Evolutionary conservation across 2,329 filamentous ascomycete species (phyloP).

Genomic region (Sphaerulina musiva): DNA sequence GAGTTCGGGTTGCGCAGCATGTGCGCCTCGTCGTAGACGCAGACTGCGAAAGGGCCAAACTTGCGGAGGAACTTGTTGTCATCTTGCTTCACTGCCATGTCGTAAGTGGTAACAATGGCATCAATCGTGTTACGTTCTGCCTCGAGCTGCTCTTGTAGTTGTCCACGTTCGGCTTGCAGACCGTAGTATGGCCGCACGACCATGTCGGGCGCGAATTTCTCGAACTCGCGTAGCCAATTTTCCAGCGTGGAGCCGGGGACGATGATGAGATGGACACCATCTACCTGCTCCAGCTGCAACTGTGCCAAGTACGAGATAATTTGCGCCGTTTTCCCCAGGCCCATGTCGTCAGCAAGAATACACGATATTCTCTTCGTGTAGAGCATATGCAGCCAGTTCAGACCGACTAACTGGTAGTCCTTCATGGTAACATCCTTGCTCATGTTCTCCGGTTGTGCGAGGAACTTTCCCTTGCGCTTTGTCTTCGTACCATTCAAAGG

Average conservation of each 20-base stretch:
- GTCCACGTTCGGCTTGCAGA: slow-evolving; percentile 57
- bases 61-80: slow-evolving; percentile 59
- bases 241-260: slow-evolving; percentile 90
- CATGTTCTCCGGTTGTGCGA: slow-evolving; percentile 72
- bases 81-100: slow-evolving; percentile 53
- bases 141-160: slow-evolving; percentile 61
- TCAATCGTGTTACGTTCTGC: slow-evolving; percentile 59
- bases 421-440: slow-evolving; percentile 71
- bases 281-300: slow-evolving; percentile 61
- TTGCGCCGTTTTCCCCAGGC: slow-evolving; percentile 87
- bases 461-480: slow-evolving; percentile 43
- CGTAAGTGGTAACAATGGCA: slow-evolving; percentile 66
- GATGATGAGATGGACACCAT: slow-evolving; percentile 74
- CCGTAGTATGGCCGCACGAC: slow-evolving; percentile 69
- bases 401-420: slow-evolving; percentile 84
- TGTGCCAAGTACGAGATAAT: slow-evolving; percentile 88
- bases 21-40: slow-evolving; percentile 91
- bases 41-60: slow-evolving; percentile 48
- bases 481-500: slow-evolving; percentile 29
- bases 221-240: slow-evolving; percentile 91
- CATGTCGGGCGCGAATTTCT: slow-evolving; percentile 73
- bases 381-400: slow-evolving; percentile 88
- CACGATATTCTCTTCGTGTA: slow-evolving; percentile 74
- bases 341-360: slow-evolving; percentile 97
- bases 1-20: slow-evolving; percentile 84